phyloP scores from a whole-genome alignment of 306 rosid species.

The Sechiopsis laciniata region DNA sequence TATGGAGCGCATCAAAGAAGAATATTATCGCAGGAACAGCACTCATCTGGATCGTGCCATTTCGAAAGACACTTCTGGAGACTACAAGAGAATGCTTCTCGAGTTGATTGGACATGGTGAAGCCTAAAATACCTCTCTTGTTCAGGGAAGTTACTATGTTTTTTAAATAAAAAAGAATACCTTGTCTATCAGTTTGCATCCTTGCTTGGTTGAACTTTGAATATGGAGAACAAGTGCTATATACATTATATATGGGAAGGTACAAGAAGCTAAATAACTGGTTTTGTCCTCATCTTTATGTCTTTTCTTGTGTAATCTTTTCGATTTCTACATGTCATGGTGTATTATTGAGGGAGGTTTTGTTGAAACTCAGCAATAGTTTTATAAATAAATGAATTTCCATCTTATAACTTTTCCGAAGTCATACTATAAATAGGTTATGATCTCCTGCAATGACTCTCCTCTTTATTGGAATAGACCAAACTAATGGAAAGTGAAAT shows the following conservation, averaged over 20 bases:
- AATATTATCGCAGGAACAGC: conserved; percentile 69
- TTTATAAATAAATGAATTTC: background rate
- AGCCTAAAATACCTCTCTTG: conserved; percentile 30
- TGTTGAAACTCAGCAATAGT: background rate
- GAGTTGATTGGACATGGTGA: conserved; percentile 54
- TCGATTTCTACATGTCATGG: background rate
- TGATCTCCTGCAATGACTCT: background rate
- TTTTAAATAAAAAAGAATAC: too few species aligned
- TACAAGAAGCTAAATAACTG: background rate
- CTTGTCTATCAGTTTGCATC: background rate
- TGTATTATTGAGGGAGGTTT: background rate
- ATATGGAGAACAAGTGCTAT: too few species aligned
- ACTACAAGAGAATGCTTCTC: conserved; percentile 62
- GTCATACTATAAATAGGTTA: background rate
- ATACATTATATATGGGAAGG: too few species aligned
- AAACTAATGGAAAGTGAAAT: too few species aligned
- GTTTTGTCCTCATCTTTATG: background rate
- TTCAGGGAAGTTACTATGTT: background rate
- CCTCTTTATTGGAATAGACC: too few species aligned
- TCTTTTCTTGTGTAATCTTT: background rate
- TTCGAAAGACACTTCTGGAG: conserved; percentile 64
- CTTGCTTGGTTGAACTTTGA: background rate
- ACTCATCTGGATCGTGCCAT: conserved; percentile 58
- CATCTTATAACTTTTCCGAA: background rate
- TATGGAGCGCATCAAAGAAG: conserved; percentile 64